Conservation (phyloP, 148 eudicot genomes). For the Arctostaphylos glauca region DNA sequence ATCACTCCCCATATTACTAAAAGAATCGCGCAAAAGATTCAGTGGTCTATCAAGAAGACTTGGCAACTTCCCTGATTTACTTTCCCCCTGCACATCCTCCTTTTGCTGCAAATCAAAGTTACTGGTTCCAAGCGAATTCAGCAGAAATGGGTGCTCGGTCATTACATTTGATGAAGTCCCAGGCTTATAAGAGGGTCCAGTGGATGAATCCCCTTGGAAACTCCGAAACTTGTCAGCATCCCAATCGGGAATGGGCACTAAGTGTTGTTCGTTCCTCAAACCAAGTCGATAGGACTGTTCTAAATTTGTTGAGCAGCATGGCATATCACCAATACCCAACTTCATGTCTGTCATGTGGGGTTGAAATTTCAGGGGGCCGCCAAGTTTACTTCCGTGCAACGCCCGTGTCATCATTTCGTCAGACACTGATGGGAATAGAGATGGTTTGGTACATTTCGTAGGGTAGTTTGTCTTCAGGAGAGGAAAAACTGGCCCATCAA, state of each 20-base stretch:
- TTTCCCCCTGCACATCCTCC: conserved; percentile 30
- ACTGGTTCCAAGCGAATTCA: conserved; percentile 43
- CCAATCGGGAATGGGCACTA: conserved; percentile 37
- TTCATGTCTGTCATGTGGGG: conserved; percentile 83
- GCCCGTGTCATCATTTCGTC: conserved; percentile 86
- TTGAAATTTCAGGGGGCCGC: conserved; percentile 53
- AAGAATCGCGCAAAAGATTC: conserved; percentile 27
- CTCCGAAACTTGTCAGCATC: conserved; percentile 43
- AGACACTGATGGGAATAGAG: conserved; percentile 56
- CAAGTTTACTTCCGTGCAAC: conserved; percentile 55
- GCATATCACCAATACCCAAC: conserved; percentile 63
- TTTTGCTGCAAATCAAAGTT: conserved; percentile 32
- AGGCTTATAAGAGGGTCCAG: conserved; percentile 43
- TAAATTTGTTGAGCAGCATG: conserved; percentile 34
- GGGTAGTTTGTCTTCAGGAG: conserved; percentile 37
- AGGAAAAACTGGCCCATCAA: conserved; percentile 45
- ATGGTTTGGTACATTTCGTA: conserved; percentile 40
- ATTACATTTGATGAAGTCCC: conserved; percentile 37
- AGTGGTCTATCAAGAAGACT: conserved; percentile 38
- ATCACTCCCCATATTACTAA: conserved; percentile 24
- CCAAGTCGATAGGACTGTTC: conserved; percentile 41
- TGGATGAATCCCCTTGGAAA: conserved; percentile 42
- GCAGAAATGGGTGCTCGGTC: conserved; percentile 45
- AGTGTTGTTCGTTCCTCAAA: conserved; percentile 31
- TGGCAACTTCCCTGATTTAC: conserved; percentile 34